phyloP scores from a whole-genome alignment of 1,139 yeast genomes.

The Blastobotrys serpentis region DNA sequence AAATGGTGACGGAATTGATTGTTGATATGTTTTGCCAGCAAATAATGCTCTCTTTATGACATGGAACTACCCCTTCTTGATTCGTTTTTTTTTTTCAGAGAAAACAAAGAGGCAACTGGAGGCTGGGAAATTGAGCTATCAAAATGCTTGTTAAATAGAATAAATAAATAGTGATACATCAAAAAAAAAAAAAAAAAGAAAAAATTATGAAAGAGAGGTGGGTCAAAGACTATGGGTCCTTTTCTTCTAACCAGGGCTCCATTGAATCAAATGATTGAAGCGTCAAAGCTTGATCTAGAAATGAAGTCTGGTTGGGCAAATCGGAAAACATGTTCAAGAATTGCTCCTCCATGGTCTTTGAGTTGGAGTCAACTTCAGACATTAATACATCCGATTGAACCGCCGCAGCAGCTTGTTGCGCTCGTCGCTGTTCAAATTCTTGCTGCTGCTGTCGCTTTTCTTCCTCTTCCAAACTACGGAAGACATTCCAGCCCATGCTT shows the following conservation, averaged over 20 bases:
- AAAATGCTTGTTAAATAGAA: background rate
- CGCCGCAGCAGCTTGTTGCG: conserved; percentile 11
- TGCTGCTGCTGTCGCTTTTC: conserved; percentile 10
- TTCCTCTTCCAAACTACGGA: conserved; percentile 31
- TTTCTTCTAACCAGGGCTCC: conserved; percentile 32
- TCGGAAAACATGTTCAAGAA: conserved; percentile 38
- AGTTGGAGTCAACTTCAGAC: conserved; percentile 4
- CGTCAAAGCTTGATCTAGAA: conserved; percentile 36
- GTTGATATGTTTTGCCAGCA: too few species aligned
- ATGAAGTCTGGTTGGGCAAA: conserved; percentile 40
- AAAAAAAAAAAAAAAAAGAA: conserved; percentile 7
- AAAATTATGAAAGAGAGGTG: background rate
- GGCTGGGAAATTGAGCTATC: background rate
- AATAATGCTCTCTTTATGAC: too few species aligned
- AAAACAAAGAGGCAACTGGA: background rate
- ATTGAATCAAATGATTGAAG: conserved; percentile 31
- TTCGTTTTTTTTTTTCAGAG: background rate
- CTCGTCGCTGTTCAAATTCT: conserved; percentile 12
- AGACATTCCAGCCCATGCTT: conserved; percentile 38
- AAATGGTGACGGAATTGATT: too few species aligned
- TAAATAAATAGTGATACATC: background rate
- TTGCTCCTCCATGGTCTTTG: conserved; percentile 30
- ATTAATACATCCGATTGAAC: conserved; percentile 5
- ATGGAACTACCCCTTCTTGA: too few species aligned
- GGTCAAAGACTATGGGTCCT: conserved; percentile 14